Base-by-base conservation (phyloP, 306 rosid species). In the Lotus japonicus region DNA sequence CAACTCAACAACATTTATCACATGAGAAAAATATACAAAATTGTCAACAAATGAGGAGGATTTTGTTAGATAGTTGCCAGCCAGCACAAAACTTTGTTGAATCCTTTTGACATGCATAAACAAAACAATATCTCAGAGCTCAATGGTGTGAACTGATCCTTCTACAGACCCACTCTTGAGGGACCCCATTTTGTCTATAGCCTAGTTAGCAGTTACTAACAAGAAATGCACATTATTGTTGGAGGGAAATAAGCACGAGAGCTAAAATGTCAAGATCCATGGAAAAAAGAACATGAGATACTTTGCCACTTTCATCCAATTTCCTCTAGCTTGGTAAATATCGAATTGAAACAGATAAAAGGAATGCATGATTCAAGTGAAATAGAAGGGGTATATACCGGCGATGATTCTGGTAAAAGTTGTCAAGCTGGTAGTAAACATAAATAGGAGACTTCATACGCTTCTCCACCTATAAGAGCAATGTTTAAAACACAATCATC, bases 321-420 rank as follows among this genome's bases (percentile, higher is more conserved):
- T 51, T 52, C 54, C 50, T 50, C 31, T 5, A 16, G 42, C 54
- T 33, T 36, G 59, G n/a, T 16, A 46, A 66, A 11, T 31, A 31
- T 53, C 52, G 3, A 39, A 75, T 28, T 45, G 19, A 36, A 13
- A 31, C 11, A 18, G n/a, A 48, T 13, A 52, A 42, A 39, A 68
- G 43, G 44, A 45, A 60, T 52, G 41, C 69, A 39, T 11, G 18
- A 66, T 43, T 14, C 57, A 44, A 7, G 13, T 26, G 19, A n/a
- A n/a, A 53, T 58, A 41, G 1, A 31, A 31, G 58, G 39, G 19
- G 8, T 7, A 35, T 80, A 18, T 79, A 87, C 96, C 95, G 81
- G 12, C 98, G 95, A 80, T 92, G 98, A 77, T 92, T 92, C 82
- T 92, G 98, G 79, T 82, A 85, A 81, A 74, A 89, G 81, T 84